These are phyloP conservation scores for Cystofilobasidium macerans DNA, from an alignment of 768 basidiomycete species.

Conservation along the genomic window DNA sequence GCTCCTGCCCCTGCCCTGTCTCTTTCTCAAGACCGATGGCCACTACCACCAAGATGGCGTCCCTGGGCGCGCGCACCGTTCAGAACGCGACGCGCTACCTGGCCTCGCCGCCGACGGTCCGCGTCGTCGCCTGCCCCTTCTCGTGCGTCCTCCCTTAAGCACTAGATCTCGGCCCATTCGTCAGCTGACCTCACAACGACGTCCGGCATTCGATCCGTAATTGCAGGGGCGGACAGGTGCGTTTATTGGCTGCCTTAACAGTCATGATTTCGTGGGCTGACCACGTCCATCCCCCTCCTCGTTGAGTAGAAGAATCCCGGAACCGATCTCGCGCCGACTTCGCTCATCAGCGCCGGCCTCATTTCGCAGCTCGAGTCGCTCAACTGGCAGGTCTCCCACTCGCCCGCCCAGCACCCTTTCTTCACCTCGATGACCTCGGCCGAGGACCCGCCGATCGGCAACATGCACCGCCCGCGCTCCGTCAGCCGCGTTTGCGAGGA, in stretches of 20 bases:
- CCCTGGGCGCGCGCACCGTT: not conserved
- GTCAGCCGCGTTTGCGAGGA: slow-evolving; percentile 72
- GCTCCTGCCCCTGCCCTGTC: too few species aligned
- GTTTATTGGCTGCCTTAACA: slow-evolving; percentile 18
- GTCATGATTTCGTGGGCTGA: not conserved
- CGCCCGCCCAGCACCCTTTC: slow-evolving; percentile 2
- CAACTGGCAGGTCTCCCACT: slow-evolving; percentile 78
- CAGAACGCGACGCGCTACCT: slow-evolving; percentile 11
- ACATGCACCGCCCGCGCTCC: slow-evolving; percentile 76
- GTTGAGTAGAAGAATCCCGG: slow-evolving; percentile 55
- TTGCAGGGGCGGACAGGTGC: slow-evolving; percentile 36
- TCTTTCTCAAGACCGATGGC: not conserved
- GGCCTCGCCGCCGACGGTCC: slow-evolving; percentile 17
- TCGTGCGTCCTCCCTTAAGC: slow-evolving; percentile 54
- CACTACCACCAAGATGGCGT: not conserved
- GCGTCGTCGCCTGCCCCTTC: slow-evolving; percentile 95
- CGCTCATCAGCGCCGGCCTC: slow-evolving; percentile 77
- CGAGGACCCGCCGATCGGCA: slow-evolving; percentile 70
- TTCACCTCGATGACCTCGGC: slow-evolving; percentile 35
- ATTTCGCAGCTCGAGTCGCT: slow-evolving; percentile 60
- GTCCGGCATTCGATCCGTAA: not conserved
- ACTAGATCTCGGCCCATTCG: slow-evolving; percentile 17
- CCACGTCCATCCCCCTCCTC: not conserved
- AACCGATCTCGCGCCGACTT: slow-evolving; percentile 66
- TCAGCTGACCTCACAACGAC: slow-evolving; percentile 29